Base-by-base conservation (phyloP, 2,329 filamentous ascomycete genomes). In the Cryphonectria radicalis region DNA sequence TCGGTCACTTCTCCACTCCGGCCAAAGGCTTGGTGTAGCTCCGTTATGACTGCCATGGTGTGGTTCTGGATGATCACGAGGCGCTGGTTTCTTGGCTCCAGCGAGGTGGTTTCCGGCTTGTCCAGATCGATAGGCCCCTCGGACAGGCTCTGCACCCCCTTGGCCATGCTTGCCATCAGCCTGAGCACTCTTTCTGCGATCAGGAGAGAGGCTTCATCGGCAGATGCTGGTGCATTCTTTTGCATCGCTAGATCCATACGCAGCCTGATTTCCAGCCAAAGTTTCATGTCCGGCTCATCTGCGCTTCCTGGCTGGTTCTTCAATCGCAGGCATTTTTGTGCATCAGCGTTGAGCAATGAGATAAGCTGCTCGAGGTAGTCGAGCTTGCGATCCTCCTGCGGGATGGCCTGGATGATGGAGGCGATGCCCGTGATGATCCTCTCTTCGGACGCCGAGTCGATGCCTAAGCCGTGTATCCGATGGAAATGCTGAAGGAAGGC, bases 361-460 rank as follows among this genome's bases (percentile, higher is more conserved):
- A 93, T 82, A 37, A 95, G 82, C 69, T 86, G 84, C 71, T 86
- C 82, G 43, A 92, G 83, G 50, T 88, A 86, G 42, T 78, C 78
- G 1, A 88, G 79, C 73, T 89, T 89, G 22, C 84, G 82, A 32
- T 83, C 80, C 65, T 91, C 86, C 2, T 89, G 85, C 0, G 88
- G 82, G 13, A 93, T 84, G 11, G 92, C 92, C 80, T 96, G 92
- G 42, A 94, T 87, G 60, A 96, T 90, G 11, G 89, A 90, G 11
- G 92, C 89, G 74, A 96, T 92, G 1, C 90, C 93, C 57, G 91
- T 89, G 6, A 94, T 85, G 0, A 95, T 88, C 75, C 89, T 89
- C 77, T 95, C 92, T 76, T 93, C 93, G 1, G 90, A 90, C 68
- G 90, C 82, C 55, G 88, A 88, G 73, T 95, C 92, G 40, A 73